Evolutionary conservation across 441 rosid genomes (phyloP).

Genomic region (Monsonia emarginata): DNA sequence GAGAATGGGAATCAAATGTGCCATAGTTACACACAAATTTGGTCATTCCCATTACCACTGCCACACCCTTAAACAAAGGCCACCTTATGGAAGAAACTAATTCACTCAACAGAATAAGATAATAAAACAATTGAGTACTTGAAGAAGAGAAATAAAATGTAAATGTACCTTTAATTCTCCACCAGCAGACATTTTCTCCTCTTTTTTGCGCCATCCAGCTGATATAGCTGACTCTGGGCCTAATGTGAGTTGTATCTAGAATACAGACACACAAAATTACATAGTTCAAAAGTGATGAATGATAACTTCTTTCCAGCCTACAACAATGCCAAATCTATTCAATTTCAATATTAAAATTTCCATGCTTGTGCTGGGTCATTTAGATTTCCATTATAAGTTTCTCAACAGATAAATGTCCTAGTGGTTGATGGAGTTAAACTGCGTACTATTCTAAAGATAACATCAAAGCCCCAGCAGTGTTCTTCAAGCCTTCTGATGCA

Average conservation of each 20-base stretch:
- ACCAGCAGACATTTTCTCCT: constrained; percentile 55
- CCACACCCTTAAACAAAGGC: too few species aligned
- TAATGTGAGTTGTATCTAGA: constrained; percentile 65
- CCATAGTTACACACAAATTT: too few species aligned
- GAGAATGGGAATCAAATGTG: too few species aligned
- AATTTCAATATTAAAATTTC: background rate
- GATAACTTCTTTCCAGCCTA: constrained; percentile 10
- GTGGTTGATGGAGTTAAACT: background rate
- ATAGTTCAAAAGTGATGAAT: constrained; percentile 8
- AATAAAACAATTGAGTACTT: background rate
- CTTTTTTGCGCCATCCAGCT: constrained; percentile 82
- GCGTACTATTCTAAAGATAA: background rate
- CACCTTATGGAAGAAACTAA: background rate
- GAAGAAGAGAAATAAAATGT: constrained; percentile 13
- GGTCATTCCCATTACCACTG: too few species aligned
- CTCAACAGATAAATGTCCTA: background rate
- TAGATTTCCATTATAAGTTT: background rate
- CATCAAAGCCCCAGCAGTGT: background rate
- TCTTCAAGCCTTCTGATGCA: background rate
- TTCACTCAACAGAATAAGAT: background rate
- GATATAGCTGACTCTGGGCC: constrained; percentile 66
- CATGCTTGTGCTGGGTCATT: background rate
- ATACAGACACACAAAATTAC: constrained; percentile 13
- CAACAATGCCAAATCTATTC: background rate
- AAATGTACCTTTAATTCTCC: constrained; percentile 62